These are phyloP conservation scores for Leishmania major DNA, from an alignment of 208 protist species.

Conservation along the genomic window DNA sequence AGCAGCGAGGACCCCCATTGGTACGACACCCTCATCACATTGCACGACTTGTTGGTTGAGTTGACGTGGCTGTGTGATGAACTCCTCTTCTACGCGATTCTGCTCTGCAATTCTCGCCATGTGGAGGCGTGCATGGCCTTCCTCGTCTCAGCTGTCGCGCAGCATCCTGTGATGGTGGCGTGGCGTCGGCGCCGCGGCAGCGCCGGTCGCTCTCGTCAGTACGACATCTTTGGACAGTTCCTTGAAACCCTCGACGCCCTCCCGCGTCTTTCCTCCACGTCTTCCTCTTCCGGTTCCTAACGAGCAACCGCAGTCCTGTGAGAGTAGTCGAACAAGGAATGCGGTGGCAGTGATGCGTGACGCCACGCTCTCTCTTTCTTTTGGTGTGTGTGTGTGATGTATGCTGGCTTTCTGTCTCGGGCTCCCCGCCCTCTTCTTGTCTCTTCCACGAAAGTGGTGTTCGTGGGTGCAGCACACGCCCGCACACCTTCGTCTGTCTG, in stretches of 20 bases:
- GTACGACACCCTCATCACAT: conserved; percentile 14
- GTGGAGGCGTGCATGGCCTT: conserved; percentile 83
- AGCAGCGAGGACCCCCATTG: conserved; percentile 6
- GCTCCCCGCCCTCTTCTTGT: background rate
- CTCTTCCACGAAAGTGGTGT: background rate
- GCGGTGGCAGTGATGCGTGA: background rate
- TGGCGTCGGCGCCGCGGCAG: conserved; percentile 53
- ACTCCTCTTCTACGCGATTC: conserved; percentile 75
- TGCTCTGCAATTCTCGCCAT: conserved; percentile 75
- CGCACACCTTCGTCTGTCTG: background rate
- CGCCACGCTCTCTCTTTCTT: background rate
- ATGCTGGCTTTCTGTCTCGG: background rate
- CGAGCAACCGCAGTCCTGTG: background rate
- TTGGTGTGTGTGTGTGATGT: too few relatives aligned
- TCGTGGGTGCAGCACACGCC: background rate
- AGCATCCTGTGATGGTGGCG: conserved; percentile 70
- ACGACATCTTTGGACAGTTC: conserved; percentile 45
- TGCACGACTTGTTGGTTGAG: conserved; percentile 72
- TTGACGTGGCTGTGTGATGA: conserved; percentile 88
- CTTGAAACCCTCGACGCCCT: conserved; percentile 35
- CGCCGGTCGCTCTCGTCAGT: conserved; percentile 17
- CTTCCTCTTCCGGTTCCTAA: background rate
- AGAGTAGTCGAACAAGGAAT: background rate
- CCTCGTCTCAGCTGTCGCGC: conserved; percentile 56
- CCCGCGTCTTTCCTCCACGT: conserved; percentile 13